Percentiles rank a stretch among this genome's conserved stretches.
Evolutionary conservation across 2,329 filamentous ascomycete genomes (phyloP).

Genomic region (Colletotrichum sansevieriae): DNA sequence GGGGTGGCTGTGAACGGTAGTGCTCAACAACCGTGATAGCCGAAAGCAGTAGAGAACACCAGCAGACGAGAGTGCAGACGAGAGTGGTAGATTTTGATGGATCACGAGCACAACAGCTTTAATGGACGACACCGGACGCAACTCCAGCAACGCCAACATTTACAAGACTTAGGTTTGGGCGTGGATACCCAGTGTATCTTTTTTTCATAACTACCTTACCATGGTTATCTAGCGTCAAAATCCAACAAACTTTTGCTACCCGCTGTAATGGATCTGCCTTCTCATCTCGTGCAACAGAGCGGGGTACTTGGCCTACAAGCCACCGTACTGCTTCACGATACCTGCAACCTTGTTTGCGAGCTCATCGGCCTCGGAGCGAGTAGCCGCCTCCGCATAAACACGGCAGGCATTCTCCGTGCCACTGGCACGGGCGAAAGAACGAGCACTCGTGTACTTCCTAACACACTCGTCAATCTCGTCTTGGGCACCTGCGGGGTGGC

Average conservation of each 20-base stretch:
- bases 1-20: too few relatives aligned
- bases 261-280: background rate
- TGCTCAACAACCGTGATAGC: too few relatives aligned
- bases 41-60: too few relatives aligned
- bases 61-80: too few relatives aligned
- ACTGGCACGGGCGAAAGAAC: constrained; percentile 91
- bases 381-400: constrained; percentile 95
- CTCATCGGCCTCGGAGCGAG: constrained; percentile 89
- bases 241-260: constrained; percentile 18
- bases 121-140: background rate
- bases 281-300: background rate
- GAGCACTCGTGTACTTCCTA: constrained; percentile 89
- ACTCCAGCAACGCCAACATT: background rate
- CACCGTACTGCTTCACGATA: constrained; percentile 75
- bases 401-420: constrained; percentile 97
- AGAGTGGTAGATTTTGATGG: too few relatives aligned
- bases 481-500: constrained; percentile 83
- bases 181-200: constrained; percentile 25
- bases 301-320: constrained; percentile 33
- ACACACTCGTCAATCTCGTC: constrained; percentile 88
- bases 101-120: too few relatives aligned
- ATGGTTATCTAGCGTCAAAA: constrained; percentile 18
- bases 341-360: constrained; percentile 85
- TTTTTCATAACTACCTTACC: background rate
- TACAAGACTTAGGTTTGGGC: background rate